These are phyloP conservation scores for Umbelopsis vinacea DNA, from an alignment of 192 early-diverging fungal genomes.

Conservation along the genomic window DNA sequence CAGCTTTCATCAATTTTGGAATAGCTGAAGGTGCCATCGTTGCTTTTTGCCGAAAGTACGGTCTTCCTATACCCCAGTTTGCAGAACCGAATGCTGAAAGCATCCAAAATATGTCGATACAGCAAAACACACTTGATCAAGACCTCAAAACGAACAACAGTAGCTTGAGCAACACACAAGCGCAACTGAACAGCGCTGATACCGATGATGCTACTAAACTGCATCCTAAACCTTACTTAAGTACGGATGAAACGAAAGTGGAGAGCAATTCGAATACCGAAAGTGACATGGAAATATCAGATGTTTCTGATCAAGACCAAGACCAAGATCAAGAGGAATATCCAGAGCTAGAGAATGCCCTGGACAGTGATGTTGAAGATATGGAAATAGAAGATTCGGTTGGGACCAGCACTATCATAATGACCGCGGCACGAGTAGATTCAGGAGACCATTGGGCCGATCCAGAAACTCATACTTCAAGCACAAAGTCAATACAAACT, in stretches of 20 bases:
- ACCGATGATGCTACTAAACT: too few species aligned
- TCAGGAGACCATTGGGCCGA: neutral
- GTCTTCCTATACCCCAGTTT: neutral
- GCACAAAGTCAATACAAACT: neutral
- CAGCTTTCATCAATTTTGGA: neutral
- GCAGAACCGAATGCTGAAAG: neutral
- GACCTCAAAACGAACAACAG: neutral
- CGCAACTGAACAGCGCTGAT: too few species aligned
- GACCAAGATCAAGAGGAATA: too few species aligned
- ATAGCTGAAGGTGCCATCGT: neutral
- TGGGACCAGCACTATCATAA: slow-evolving; percentile 1
- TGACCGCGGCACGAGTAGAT: neutral
- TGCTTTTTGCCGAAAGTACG: neutral
- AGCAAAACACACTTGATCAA: neutral
- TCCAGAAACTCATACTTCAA: neutral
- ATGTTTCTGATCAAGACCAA: neutral
- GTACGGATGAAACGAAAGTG: too few species aligned
- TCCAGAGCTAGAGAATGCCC: neutral
- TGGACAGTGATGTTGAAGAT: slow-evolving; percentile 2
- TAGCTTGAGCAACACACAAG: too few species aligned
- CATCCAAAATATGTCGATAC: neutral
- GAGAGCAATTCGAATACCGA: neutral
- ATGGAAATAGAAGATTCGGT: slow-evolving; percentile 10
- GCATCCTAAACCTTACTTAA: too few species aligned
- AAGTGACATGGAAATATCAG: slow-evolving; percentile 17